phyloP scores from a whole-genome alignment of 345 rosid genomes.

The Physaria fendleri region DNA sequence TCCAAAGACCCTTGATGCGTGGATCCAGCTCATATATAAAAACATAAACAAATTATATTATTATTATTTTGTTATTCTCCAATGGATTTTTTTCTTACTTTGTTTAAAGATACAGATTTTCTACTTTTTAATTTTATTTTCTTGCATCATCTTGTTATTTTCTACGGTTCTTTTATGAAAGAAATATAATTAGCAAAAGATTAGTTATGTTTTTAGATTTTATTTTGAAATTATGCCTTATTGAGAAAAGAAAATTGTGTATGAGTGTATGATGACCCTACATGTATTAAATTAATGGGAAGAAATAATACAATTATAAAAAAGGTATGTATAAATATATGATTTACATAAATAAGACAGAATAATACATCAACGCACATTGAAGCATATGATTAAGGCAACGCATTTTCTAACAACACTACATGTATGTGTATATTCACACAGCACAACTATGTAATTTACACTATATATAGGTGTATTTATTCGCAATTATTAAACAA shows the following conservation, averaged over 20 bases:
- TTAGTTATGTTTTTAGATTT: background rate
- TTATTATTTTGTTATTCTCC: background rate
- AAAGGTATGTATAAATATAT: background rate
- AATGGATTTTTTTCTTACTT: background rate
- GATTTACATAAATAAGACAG: background rate
- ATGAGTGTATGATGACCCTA: slow-evolving; percentile 6
- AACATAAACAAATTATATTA: slow-evolving; percentile 5
- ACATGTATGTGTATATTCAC: background rate
- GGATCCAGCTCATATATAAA: slow-evolving; percentile 70
- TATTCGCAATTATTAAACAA: no score
- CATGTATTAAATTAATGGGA: background rate
- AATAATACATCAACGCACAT: slow-evolving; percentile 19
- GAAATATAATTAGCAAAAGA: no score
- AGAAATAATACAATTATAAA: no score
- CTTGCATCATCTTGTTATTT: background rate
- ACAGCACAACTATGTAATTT: background rate
- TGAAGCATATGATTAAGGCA: slow-evolving; percentile 24
- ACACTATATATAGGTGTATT: no score
- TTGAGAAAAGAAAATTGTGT: no score
- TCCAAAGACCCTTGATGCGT: slow-evolving; percentile 46
- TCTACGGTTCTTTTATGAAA: background rate
- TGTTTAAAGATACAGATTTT: background rate
- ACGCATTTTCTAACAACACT: slow-evolving; percentile 19
- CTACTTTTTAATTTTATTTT: background rate
- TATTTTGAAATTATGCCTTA: background rate